Evolutionary conservation across 2,329 filamentous ascomycete species (phyloP), one percentile per base, ranked within the genome.

Genomic region (Xylariaceae sp.): DNA sequence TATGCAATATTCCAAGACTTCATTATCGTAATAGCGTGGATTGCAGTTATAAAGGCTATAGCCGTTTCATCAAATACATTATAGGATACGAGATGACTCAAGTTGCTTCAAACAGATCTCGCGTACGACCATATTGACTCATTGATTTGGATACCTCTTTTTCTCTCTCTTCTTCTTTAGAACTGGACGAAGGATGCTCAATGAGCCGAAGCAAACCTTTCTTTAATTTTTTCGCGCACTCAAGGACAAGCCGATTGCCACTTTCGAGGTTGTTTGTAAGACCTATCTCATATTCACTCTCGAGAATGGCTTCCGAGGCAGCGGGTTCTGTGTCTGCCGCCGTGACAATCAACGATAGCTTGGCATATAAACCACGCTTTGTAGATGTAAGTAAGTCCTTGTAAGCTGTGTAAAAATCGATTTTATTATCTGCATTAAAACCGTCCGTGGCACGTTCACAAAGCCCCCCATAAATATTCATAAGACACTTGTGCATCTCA

Each of bases 331-430:
- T 50, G 42, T 48, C 66, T 53, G 50, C 56, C 37, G 36, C 49
- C 41, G 26, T 46, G 15, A 11, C 30, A 18, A n/a, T 45, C 10
- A 49, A 57, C 30, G 36, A 37, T 24, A 60, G 55, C 21, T 43
- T 66, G 21, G 45, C 58, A 44, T 77, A 77, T 60, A 73, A 70
- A 44, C 81, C 82, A 9, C 76, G 82, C 65, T 87, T 85, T 63
- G 80, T 86, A 57, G 84, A 87, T 81, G 84, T 86, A 75, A 66
- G 79, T 68, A 21, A 21, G 13, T n/a, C 13, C 18, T 2, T n/a
- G n/a, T n/a, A n/a, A n/a, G n/a, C n/a, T n/a, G n/a, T n/a, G n/a
- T n/a, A n/a, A n/a, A n/a, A n/a, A n/a, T n/a, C n/a, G n/a, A 13
- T 30, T n/a, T 42, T 6, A n/a, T 32, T 29, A 16, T 10, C 5